Evolutionary conservation across 495 filamentous ascomycete species (phyloP), one percentile per base, ranked within the genome.

Genomic region (Elasticomyces elasticus): DNA sequence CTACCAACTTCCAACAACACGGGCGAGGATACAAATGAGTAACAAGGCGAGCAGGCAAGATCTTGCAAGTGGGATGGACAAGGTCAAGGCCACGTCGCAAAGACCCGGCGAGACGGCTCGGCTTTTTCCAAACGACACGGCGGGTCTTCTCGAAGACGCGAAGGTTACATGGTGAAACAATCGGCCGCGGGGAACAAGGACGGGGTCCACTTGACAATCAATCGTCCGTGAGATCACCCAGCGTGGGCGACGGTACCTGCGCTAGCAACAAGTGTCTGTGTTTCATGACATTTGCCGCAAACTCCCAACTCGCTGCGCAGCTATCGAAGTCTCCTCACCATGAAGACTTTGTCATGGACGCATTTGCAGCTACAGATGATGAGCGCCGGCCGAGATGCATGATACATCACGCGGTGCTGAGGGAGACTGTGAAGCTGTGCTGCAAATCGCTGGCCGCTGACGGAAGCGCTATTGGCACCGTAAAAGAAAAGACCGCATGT

Each of bases 121-220:
- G 12, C 3, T 28, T 46, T 22, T 46, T 28, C 43, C 43, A 7
- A 17, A 17, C 41, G n/a, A 28, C 5, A 3, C 35, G 2, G 50
- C n/a, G 10, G 19, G 37, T 43, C 38, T 53, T 53, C 50, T 53
- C 50, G 50, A 53, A 53, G 24, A 25, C 26, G 50, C 37, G 33
- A 43, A 53, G 50, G 50, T 53, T 43, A 19, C 49, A 53, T 44
- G n/a, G 35, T 53, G 50, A 53, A 53, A 53, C 50, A 51, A 19
- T 20, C 49, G 12, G 27, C 31, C 33, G 20, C 23, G 49, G 49
- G 49, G 49, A 49, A 30, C 15, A 4, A 26, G 20, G 24, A 24
- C 20, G 6, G 45, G 22, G 17, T 23, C 40, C n/a, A 43, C 40
- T 17, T 33, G 15, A 17, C 19, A 12, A 5, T 40, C 35, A 17